These are phyloP conservation scores for Floccularia luteovirens DNA, from an alignment of 768 basidiomycete genomes.

Conservation along the genomic window DNA sequence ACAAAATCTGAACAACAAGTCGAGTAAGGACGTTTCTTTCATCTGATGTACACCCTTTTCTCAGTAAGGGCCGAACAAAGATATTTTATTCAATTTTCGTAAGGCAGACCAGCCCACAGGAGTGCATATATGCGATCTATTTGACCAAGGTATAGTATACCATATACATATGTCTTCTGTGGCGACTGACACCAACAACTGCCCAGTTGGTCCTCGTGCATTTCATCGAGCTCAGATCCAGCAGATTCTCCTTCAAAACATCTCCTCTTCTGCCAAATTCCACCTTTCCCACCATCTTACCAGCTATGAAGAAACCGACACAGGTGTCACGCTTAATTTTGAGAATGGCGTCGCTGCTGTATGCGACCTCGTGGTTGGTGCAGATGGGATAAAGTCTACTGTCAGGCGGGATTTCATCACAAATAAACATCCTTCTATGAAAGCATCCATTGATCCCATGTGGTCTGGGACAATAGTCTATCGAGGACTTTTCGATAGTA, in stretches of 20 bases:
- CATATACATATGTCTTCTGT: too few species aligned
- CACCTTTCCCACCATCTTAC: not conserved
- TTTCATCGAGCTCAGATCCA: slow-evolving; percentile 1
- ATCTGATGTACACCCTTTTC: too few species aligned
- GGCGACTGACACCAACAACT: not conserved
- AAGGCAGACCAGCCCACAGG: too few species aligned
- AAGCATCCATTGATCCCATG: slow-evolving; percentile 2
- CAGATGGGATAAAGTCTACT: not conserved
- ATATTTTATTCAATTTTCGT: not conserved
- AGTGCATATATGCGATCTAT: not conserved
- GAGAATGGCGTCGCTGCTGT: not conserved
- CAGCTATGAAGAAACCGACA: not conserved
- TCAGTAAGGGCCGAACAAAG: too few species aligned
- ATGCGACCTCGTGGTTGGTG: slow-evolving; percentile 1
- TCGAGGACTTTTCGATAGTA: not conserved
- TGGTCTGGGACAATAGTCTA: not conserved
- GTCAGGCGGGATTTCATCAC: not conserved
- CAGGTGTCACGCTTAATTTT: not conserved
- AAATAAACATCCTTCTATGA: not conserved
- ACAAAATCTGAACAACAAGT: not conserved
- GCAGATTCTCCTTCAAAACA: not conserved
- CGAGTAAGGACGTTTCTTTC: not conserved
- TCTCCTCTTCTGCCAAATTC: not conserved
- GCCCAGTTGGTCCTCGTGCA: too few species aligned
- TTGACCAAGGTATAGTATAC: not conserved